Evolutionary conservation across 2,329 filamentous ascomycete species (phyloP).

Genomic region (Stagonosporopsis vannaccii): DNA sequence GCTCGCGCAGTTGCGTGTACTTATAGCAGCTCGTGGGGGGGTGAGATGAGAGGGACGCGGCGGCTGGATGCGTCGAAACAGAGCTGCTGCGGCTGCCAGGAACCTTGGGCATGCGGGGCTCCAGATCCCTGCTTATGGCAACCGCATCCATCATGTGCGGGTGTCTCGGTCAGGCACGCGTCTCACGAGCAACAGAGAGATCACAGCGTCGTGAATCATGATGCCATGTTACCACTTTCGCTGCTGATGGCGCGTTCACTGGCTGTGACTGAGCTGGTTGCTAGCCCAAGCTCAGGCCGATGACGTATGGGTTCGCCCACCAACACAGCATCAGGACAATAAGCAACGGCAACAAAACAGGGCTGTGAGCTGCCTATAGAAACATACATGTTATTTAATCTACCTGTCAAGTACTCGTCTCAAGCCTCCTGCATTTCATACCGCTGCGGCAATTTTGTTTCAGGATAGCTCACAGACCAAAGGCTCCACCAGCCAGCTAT

Average conservation of each 20-base stretch:
- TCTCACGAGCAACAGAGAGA: constrained; percentile 28
- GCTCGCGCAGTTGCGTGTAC: constrained; percentile 11
- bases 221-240: constrained; percentile 4
- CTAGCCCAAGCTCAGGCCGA: neutral
- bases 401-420: neutral
- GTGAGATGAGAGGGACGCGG: constrained; percentile 19
- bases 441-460: neutral
- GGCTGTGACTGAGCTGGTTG: constrained; percentile 1
- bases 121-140: constrained; percentile 30
- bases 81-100: constrained; percentile 20
- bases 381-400: too few relatives aligned
- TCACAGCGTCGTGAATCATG: constrained; percentile 12
- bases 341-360: neutral
- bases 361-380: neutral
- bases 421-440: neutral
- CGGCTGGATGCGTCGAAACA: constrained; percentile 24
- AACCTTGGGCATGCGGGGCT: constrained; percentile 31
- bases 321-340: neutral
- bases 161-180: constrained; percentile 21
- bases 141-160: constrained; percentile 24
- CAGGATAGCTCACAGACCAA: neutral
- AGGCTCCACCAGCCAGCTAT: neutral
- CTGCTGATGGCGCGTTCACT: constrained; percentile 5
- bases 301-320: constrained; percentile 7
- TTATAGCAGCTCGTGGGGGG: constrained; percentile 20